Percentiles rank a stretch among this genome's conserved stretches.
Evolutionary conservation across 208 protist genomes (phyloP).

Genomic region (Crithidia mellificae): DNA sequence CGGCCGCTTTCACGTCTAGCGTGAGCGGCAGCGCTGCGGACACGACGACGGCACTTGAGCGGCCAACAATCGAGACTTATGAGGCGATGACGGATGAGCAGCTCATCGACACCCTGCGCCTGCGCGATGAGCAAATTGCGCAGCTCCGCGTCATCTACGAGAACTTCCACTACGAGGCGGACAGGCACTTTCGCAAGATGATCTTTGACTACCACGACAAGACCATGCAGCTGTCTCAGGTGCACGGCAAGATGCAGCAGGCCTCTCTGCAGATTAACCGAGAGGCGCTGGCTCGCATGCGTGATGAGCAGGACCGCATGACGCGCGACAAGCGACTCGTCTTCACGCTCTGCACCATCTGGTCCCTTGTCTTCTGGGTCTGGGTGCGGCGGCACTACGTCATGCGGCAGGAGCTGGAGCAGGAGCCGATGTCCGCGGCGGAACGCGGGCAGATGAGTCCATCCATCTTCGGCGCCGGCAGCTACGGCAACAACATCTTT

Average conservation of each 20-base stretch:
- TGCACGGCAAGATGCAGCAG: conserved; percentile 86
- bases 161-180: conserved; percentile 85
- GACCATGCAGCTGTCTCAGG: conserved; percentile 83
- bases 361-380: conserved; percentile 77
- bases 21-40: background rate
- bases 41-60: conserved; percentile 16
- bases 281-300: conserved; percentile 76
- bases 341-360: conserved; percentile 54
- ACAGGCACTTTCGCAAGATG: conserved; percentile 80
- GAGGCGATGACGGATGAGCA: conserved; percentile 53
- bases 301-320: conserved; percentile 85
- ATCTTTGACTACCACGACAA: conserved; percentile 91
- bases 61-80: conserved; percentile 80
- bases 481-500: conserved; percentile 72
- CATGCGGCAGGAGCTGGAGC: conserved; percentile 45
- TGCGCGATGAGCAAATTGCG: conserved; percentile 57
- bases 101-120: conserved; percentile 55
- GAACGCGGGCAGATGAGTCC: conserved; percentile 21
- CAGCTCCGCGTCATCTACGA: conserved; percentile 78
- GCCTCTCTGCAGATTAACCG: conserved; percentile 75
- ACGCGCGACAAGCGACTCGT: conserved; percentile 76
- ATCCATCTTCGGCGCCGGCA: conserved; percentile 57
- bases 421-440: conserved; percentile 14
- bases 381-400: conserved; percentile 89
- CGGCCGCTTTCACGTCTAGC: background rate